Base-by-base conservation (phyloP, 345 rosid species). In the Pistacia integerrima region DNA sequence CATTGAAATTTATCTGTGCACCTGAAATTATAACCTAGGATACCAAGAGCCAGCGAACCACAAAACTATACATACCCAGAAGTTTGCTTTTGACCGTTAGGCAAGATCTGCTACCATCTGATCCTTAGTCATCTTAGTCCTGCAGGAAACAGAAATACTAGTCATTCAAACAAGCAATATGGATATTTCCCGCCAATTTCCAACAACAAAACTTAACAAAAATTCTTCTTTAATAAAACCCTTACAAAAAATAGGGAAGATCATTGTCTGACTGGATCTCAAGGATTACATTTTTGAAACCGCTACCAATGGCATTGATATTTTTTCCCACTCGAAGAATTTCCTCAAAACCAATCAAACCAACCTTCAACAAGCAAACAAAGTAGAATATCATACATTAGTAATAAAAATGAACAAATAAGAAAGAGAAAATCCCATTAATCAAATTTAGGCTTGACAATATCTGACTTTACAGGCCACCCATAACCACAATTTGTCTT, bases 181-280 rank as follows among this genome's bases (percentile, higher is more conserved):
- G 33, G 3, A 30, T 30, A 30, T 30, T 30, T 30, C 3, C 33
- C 51, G 38, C 41, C 38, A 70, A 68, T 25, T 30, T 52, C 36
- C 33, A 30, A 30, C 33, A 30, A 30, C 33, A 56, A 44, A 67
- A 63, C 36, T 49, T 18, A 7, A 38, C 44, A 74, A 11, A 16
- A 66, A 16, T 25, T 62, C 33, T 62, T 20, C 28, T 38, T 60
- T 1, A 44, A 63, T 10, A 64, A 78, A 74, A 20, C 55, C 67
- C 96, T 92, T 81, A 96, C 99, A 96, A 88, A 81, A 96, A 93
- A 78, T 88, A 93, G 16, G 97, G 99, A 79, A 96, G 97, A 76
- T 92, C 92, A 75, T 82, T 80, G 94, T 91, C 25, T 30, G 98
- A 87, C 76, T 85, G 88, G 79, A 93, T 90, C 86, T 96, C 93